A percentile compares a stretch with the other conserved stretches of the same genome.
These are phyloP conservation scores for Brassica napus DNA, from an alignment of 345 rosid species.

Conservation along the genomic window DNA sequence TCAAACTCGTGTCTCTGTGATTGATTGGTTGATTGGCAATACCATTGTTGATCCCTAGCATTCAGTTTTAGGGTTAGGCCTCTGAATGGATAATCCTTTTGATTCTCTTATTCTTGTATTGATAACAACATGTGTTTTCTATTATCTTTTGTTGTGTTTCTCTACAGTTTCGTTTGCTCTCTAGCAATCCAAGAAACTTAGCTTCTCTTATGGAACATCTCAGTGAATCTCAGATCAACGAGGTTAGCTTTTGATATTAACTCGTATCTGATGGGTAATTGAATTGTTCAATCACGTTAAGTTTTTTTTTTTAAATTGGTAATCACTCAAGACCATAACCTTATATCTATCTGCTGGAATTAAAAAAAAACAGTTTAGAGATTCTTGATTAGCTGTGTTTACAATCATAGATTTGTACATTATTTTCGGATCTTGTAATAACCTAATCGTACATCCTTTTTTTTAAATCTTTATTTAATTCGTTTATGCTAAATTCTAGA, in stretches of 20 bases:
- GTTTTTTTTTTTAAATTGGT: too few relatives aligned
- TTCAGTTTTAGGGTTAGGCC: slow-evolving; percentile 2
- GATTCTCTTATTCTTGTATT: neutral
- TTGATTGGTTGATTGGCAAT: neutral
- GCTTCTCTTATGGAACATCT: slow-evolving; percentile 22
- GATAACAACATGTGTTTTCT: slow-evolving; percentile 5
- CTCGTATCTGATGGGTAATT: slow-evolving; percentile 1
- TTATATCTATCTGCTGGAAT: neutral
- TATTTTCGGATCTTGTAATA: slow-evolving; percentile 14
- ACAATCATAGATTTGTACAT: neutral
- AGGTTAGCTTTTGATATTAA: slow-evolving; percentile 51
- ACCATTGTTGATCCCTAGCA: neutral
- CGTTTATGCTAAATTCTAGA: neutral
- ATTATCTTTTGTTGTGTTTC: neutral
- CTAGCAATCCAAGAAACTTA: slow-evolving; percentile 2
- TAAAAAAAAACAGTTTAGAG: neutral
- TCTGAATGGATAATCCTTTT: neutral
- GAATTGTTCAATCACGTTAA: neutral
- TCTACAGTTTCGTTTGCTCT: slow-evolving; percentile 21
- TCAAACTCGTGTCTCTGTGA: neutral
- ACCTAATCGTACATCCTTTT: slow-evolving; percentile 1
- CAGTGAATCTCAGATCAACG: slow-evolving; percentile 47
- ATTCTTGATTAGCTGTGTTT: slow-evolving; percentile 23
- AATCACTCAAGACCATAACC: neutral
- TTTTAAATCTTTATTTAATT: neutral